A percentile compares a stretch with the other conserved stretches of the same genome.
These are phyloP conservation scores for Plasmodium blacklocki DNA, from an alignment of 169 alveolate species.

Conservation along the genomic window DNA sequence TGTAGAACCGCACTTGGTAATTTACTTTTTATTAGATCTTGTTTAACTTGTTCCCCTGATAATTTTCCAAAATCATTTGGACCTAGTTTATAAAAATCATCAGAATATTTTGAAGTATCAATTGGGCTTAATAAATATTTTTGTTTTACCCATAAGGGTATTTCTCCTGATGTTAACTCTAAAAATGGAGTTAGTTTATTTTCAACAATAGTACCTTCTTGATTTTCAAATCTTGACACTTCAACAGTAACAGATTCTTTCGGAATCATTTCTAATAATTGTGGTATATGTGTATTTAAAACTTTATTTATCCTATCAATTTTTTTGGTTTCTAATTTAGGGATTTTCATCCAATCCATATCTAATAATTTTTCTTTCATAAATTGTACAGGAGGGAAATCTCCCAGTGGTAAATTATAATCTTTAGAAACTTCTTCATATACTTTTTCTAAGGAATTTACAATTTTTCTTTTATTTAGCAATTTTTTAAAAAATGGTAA, in stretches of 20 bases:
- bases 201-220: conserved; percentile 72
- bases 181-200: conserved; percentile 65
- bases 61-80: conserved; percentile 75
- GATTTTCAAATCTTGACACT: conserved; percentile 13
- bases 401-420: conserved; percentile 76
- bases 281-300: conserved; percentile 75
- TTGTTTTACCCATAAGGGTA: conserved; percentile 71
- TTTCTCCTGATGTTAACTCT: conserved; percentile 59
- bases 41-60: conserved; percentile 80
- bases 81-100: conserved; percentile 77
- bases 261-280: conserved; percentile 77
- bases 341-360: conserved; percentile 74
- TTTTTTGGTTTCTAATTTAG: conserved; percentile 75
- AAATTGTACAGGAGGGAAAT: conserved; percentile 74
- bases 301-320: conserved; percentile 75
- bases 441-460: conserved; percentile 40
- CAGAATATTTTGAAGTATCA: conserved; percentile 70
- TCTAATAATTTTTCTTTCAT: conserved; percentile 66
- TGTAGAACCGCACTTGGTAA: conserved; percentile 79
- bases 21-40: conserved; percentile 78
- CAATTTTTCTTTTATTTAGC: conserved; percentile 33
- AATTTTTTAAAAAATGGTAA: conserved; percentile 69
- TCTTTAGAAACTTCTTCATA: conserved; percentile 73
- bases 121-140: conserved; percentile 45
- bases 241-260: conserved; percentile 62